Evolutionary conservation across 2,329 filamentous ascomycete species (phyloP), one percentile per base, ranked within the genome.

Genomic region (Cladobotryum protrusum): DNA sequence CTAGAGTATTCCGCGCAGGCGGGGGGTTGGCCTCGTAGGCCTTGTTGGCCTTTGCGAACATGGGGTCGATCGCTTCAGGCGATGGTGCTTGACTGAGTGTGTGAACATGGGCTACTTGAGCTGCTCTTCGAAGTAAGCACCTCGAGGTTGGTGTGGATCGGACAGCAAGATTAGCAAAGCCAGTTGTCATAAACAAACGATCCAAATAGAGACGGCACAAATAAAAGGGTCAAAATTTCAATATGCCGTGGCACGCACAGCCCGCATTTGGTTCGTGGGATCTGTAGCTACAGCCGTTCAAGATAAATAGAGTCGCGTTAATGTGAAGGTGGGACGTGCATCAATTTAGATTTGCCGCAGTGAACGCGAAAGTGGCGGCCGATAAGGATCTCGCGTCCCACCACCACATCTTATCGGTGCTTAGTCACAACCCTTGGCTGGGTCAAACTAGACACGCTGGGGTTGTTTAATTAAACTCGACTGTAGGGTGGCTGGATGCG

Each of bases 31-130:
- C 69, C 65, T 70, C 61, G 55, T 65, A 72, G 7, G 56, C 55
- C 57, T 66, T 67, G 34, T 67, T 67, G 19, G 66, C 65, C 56
- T 64, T 64, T 42, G 59, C 64, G 17, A 71, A 59, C 69, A 71
- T 72, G 43, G 62, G 48, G 52, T 64, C 57, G 33, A 59, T 43
- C 19, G 48, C 18, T 15, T 54, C 52, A 41, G 52, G 48, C 43
- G 56, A 36, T 33, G 49, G 48, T 18, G 48, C 49, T 40, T 53
- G 39, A 24, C 39, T 48, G 20, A 46, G 37, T 47, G 53, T 54
- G 48, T 62, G 58, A 47, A 57, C 56, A 56, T 63, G 56, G 48
- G 57, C 59, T 41, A 59, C 45, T 40, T 56, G 61, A 39, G 54
- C 44, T 50, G 57, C 56, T 60, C 44, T 57, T 60, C 44, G 58